These are phyloP conservation scores for Centaurea solstitialis DNA, from an alignment of 129 eudicot species.

Conservation along the genomic window DNA sequence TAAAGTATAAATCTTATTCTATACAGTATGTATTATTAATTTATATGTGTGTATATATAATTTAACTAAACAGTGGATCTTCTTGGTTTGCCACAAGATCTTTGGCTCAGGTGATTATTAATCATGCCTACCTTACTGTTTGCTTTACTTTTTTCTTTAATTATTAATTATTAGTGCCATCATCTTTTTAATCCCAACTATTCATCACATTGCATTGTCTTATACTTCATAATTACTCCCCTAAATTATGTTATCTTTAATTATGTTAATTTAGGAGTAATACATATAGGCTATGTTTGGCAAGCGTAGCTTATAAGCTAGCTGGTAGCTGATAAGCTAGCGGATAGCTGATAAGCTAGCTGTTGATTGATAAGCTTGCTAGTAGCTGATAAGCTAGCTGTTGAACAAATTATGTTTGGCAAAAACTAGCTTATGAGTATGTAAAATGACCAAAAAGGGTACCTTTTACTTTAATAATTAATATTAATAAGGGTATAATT, in stretches of 20 bases:
- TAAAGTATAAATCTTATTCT: slow-evolving; percentile 7
- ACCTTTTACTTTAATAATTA: too few species aligned
- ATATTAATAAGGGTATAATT: too few species aligned
- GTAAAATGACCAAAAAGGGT: too few species aligned
- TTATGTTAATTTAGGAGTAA: not conserved
- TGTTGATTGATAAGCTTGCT: too few species aligned
- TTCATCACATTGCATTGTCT: slow-evolving; percentile 3
- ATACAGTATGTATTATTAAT: not conserved
- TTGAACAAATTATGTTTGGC: too few species aligned
- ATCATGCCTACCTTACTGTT: slow-evolving; percentile 19
- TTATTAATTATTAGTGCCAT: slow-evolving; percentile 20
- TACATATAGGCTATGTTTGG: too few species aligned
- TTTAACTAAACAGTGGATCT: slow-evolving; percentile 13
- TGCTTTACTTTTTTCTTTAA: slow-evolving; percentile 13
- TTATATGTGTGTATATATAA: not conserved
- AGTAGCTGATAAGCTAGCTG: too few species aligned
- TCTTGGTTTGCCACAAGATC: slow-evolving; percentile 29
- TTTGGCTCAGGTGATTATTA: slow-evolving; percentile 24
- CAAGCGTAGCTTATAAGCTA: too few species aligned
- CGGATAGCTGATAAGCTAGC: too few species aligned
- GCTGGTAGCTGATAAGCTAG: too few species aligned
- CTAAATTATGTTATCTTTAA: not conserved
- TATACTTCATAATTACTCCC: not conserved
- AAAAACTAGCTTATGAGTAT: too few species aligned
- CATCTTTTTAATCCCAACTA: slow-evolving; percentile 8